Percentiles rank a stretch among this genome's conserved stretches.
These are phyloP conservation scores for Penicillium frequentans DNA, from an alignment of 2,329 filamentous ascomycete species.

Conservation along the genomic window DNA sequence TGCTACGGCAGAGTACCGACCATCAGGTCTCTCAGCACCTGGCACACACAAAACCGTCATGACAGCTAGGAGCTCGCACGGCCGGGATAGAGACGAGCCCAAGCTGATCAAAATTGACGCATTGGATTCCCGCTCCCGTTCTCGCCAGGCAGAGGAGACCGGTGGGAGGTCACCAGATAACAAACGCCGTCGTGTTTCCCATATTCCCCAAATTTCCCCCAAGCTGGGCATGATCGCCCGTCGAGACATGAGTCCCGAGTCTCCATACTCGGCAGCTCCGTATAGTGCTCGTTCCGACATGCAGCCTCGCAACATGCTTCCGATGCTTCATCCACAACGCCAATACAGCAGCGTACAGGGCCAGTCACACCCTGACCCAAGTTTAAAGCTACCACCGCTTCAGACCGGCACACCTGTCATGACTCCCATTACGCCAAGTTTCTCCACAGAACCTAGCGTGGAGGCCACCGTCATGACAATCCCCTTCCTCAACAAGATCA, in stretches of 20 bases:
- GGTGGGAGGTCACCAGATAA: conserved; percentile 53
- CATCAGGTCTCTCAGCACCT: conserved; percentile 32
- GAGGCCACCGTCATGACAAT: conserved; percentile 75
- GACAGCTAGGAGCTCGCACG: conserved; percentile 23
- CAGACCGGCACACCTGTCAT: conserved; percentile 41
- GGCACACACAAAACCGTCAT: conserved; percentile 17
- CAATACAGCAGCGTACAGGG: conserved; percentile 31
- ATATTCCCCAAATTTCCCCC: conserved; percentile 44
- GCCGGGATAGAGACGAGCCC: conserved; percentile 23
- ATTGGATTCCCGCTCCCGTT: not conserved
- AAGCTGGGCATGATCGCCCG: conserved; percentile 37
- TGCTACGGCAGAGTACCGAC: conserved; percentile 12
- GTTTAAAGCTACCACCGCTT: conserved; percentile 55
- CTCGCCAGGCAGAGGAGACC: not conserved
- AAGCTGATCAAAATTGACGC: not conserved
- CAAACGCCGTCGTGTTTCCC: conserved; percentile 62
- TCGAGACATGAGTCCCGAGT: conserved; percentile 37
- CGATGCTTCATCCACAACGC: conserved; percentile 59
- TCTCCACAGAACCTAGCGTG: conserved; percentile 47
- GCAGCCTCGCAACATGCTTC: conserved; percentile 35
- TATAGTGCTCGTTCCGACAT: conserved; percentile 47
- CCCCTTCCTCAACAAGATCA: conserved; percentile 72
- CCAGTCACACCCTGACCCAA: conserved; percentile 47
- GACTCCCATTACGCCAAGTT: conserved; percentile 27
- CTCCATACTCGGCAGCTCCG: conserved; percentile 44